phyloP scores from a whole-genome alignment of 148 eudicot species.

The Camellia sinensis region DNA sequence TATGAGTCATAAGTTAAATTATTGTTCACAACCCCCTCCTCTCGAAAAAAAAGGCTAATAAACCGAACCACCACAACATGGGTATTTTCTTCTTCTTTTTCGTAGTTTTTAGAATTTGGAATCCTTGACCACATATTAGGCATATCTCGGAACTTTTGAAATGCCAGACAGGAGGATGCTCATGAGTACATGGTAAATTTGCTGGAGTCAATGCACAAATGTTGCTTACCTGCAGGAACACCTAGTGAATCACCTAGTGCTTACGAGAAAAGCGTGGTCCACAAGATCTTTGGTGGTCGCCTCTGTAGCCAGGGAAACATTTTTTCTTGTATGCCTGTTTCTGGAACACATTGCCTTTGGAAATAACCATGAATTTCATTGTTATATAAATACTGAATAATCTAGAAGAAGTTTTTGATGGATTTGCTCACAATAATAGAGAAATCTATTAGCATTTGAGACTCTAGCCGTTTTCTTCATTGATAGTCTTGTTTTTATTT shows the following conservation, averaged over 20 bases:
- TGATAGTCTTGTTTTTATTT: conserved; percentile 5
- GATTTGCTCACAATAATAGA: neutral
- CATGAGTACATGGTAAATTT: conserved; percentile 97
- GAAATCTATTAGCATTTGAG: neutral
- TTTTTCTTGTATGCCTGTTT: neutral
- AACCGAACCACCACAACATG: neutral
- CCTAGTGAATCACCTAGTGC: conserved; percentile 89
- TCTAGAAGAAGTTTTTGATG: neutral
- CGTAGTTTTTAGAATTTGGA: conserved; percentile 15
- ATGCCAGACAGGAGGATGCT: conserved; percentile 93
- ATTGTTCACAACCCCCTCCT: neutral
- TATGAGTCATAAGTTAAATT: too few species aligned
- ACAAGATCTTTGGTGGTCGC: conserved; percentile 91
- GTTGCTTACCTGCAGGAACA: conserved; percentile 87
- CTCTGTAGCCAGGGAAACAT: conserved; percentile 75
- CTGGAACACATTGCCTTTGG: neutral
- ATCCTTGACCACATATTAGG: conserved; percentile 62
- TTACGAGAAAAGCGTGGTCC: conserved; percentile 87
- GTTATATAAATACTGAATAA: neutral
- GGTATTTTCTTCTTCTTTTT: neutral
- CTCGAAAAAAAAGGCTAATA: too few species aligned
- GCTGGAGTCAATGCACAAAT: conserved; percentile 92
- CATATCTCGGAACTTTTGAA: conserved; percentile 78
- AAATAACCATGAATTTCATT: neutral
- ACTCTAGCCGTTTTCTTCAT: neutral